These are phyloP conservation scores for Aspergillus sp. DNA, from an alignment of 2,329 filamentous ascomycete genomes.

Conservation along the genomic window DNA sequence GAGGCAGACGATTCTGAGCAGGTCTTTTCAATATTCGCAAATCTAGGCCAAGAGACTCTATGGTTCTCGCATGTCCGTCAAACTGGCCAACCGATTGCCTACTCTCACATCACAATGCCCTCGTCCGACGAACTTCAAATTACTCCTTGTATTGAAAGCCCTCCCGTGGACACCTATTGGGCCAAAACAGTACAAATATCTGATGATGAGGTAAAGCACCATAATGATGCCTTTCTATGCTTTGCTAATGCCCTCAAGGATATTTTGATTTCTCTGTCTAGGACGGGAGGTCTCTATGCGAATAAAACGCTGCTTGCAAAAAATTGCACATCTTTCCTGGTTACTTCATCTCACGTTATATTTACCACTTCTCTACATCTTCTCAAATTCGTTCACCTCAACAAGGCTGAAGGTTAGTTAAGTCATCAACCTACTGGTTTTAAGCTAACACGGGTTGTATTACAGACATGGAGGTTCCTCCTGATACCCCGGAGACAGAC, in stretches of 20 bases:
- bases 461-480: conserved; percentile 75
- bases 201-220: conserved; percentile 38
- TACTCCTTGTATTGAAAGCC: conserved; percentile 31
- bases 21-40: conserved; percentile 38
- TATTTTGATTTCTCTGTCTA: conserved; percentile 65
- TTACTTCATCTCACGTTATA: conserved; percentile 79
- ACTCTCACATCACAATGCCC: conserved; percentile 29
- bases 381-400: conserved; percentile 89
- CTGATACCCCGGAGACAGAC: conserved; percentile 85
- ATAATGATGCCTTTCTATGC: neutral
- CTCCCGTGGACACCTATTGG: conserved; percentile 39
- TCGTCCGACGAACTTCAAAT: conserved; percentile 19
- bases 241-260: conserved; percentile 33
- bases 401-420: conserved; percentile 58
- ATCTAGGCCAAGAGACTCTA: conserved; percentile 33
- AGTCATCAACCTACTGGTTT: conserved; percentile 22
- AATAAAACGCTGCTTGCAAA: conserved; percentile 72
- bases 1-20: conserved; percentile 33
- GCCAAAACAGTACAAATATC: conserved; percentile 36
- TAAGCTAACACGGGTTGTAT: conserved; percentile 21
- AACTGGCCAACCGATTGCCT: conserved; percentile 27
- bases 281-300: conserved; percentile 75
- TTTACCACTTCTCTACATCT: conserved; percentile 92
- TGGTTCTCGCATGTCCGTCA: conserved; percentile 37
- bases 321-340: conserved; percentile 87